Base-by-base conservation (phyloP, 306 rosid genomes). In the Sphenostylis stenocarpa region DNA sequence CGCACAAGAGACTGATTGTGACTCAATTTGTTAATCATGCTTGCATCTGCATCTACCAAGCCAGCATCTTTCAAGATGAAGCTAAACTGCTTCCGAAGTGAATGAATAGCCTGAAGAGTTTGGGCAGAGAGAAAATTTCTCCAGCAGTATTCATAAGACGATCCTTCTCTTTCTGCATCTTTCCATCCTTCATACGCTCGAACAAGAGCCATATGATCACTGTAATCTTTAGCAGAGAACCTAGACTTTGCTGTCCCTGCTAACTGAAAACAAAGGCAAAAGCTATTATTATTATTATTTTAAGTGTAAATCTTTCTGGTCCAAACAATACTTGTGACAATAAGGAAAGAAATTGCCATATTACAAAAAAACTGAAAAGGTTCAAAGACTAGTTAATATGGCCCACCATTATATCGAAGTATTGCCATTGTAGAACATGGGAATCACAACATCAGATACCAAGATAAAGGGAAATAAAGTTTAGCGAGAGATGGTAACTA, bases 171-270 rank as follows among this genome's bases (percentile, higher is more conserved):
- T 83, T 95, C 97, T 57, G 99, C 97, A 77, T 95, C 97, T 89
- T 92, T 95, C 99, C 99, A 92, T 78, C 99, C 99, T 89, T 95
- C 97, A 67, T 88, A 92, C 72, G 97, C 99, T 79, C 97, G 97
- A 78, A 92, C 99, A 63, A 95, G 99, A 62, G 99, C 97, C 99
- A 92, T 92, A 80, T 95, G 99, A 81, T 95, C 97, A 81, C 97
- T 95, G 84, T 95, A 92, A 83, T 95, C 99, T 86, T 92, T 95
- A 31, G 97, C 97, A 71, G 97, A 95, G 81, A 95, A 95, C 86
- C 97, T 95, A 80, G 97, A 91, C 71, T 95, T 95, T 43, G 99
- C 97, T 34, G 96, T 90, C 70, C 99, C 97, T 41, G 99, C 99
- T 69, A 95, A 89, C 99, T 95, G 87, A 81, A 79, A 68, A 79